phyloP scores from a whole-genome alignment of 2,329 filamentous ascomycete species.

The Lecanicillium sp. region DNA sequence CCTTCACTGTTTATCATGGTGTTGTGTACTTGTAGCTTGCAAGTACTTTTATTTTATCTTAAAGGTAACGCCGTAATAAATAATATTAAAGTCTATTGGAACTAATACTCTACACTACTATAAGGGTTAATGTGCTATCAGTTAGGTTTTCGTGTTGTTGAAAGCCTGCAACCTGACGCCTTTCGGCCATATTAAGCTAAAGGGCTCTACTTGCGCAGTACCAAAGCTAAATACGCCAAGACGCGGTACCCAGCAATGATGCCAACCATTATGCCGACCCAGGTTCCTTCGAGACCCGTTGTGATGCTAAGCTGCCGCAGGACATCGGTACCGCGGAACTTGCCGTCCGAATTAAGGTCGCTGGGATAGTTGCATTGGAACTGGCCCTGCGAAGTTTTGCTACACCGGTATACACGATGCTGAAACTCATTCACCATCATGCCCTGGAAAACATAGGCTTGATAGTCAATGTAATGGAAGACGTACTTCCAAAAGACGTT shows the following conservation, averaged over 20 bases:
- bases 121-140: too few species aligned
- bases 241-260: slow-evolving; percentile 67
- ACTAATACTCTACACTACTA: too few species aligned
- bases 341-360: slow-evolving; percentile 53
- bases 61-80: too few species aligned
- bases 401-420: slow-evolving; percentile 55
- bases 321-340: slow-evolving; percentile 64
- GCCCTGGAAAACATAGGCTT: slow-evolving; percentile 77
- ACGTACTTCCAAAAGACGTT: slow-evolving; percentile 84
- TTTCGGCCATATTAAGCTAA: too few species aligned
- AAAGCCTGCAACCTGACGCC: too few species aligned
- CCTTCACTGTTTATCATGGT: too few species aligned
- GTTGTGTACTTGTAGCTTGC: too few species aligned
- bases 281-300: slow-evolving; percentile 64
- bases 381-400: slow-evolving; percentile 17
- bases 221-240: slow-evolving; percentile 12
- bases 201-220: slow-evolving; percentile 3
- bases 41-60: too few species aligned
- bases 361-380: slow-evolving; percentile 68
- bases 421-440: slow-evolving; percentile 92
- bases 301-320: slow-evolving; percentile 63
- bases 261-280: slow-evolving; percentile 66
- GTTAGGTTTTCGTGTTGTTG: too few species aligned
- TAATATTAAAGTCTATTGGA: too few species aligned
- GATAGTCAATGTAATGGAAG: slow-evolving; percentile 85